phyloP scores from a whole-genome alignment of 1,284 basidiomycete species.

The Sanghuangporus weigelae region DNA sequence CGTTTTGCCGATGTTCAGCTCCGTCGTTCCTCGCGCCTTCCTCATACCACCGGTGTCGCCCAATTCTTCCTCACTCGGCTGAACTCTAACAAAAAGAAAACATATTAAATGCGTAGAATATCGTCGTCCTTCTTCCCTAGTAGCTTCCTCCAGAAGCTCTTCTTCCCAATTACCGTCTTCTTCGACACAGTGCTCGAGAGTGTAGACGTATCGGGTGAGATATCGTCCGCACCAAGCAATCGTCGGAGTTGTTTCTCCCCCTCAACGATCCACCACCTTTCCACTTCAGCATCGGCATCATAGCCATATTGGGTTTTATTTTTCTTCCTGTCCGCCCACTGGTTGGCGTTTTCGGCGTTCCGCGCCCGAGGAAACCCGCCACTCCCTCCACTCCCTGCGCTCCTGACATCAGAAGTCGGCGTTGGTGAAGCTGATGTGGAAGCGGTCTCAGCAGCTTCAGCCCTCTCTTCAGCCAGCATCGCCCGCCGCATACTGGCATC shows the following conservation, averaged over 20 bases:
- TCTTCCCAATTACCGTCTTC: not conserved
- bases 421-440: not conserved
- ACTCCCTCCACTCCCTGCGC: not conserved
- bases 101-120: not conserved
- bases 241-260: conserved; percentile 17
- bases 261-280: conserved; percentile 16
- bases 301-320: conserved; percentile 19
- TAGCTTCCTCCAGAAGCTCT: not conserved
- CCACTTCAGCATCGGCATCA: conserved; percentile 18
- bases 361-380: not conserved
- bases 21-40: no score
- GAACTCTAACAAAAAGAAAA: not conserved
- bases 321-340: conserved; percentile 22
- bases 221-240: not conserved
- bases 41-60: no score
- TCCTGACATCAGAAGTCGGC: not conserved
- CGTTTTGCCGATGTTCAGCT: no score
- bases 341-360: conserved; percentile 19
- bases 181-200: not conserved
- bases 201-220: not conserved
- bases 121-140: not conserved
- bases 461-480: conserved; percentile 14
- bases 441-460: not conserved
- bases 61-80: no score
- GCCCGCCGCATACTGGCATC: conserved; percentile 20